A percentile compares a stretch with the other conserved stretches of the same genome.
These are phyloP conservation scores for Paecilomyces sp. DNA, from an alignment of 2,329 filamentous ascomycete genomes.

Conservation along the genomic window DNA sequence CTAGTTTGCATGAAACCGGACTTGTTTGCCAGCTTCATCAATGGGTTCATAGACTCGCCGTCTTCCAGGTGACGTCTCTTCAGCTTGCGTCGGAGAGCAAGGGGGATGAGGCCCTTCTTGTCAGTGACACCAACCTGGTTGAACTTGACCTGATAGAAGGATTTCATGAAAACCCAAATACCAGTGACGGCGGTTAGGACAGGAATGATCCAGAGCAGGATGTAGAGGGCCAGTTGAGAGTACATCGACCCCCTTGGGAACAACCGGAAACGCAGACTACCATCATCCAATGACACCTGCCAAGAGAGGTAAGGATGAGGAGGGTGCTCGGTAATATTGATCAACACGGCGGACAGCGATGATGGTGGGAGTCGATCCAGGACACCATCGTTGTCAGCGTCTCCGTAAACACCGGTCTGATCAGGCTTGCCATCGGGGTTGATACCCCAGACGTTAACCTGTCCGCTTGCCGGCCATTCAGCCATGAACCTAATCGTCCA, in stretches of 20 bases:
- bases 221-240: slow-evolving; percentile 48
- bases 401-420: slow-evolving; percentile 52
- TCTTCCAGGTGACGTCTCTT: slow-evolving; percentile 18
- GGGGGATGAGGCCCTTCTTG: slow-evolving; percentile 36
- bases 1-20: slow-evolving; percentile 31
- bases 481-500: slow-evolving; percentile 57
- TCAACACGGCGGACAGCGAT: slow-evolving; percentile 46
- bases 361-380: slow-evolving; percentile 57
- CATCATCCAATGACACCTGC: slow-evolving; percentile 50
- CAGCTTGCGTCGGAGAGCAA: slow-evolving; percentile 27
- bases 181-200: slow-evolving; percentile 43
- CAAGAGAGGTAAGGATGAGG: slow-evolving; percentile 50
- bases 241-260: slow-evolving; percentile 48
- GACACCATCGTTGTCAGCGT: slow-evolving; percentile 54
- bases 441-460: slow-evolving; percentile 62
- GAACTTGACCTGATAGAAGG: slow-evolving; percentile 58
- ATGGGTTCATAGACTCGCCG: slow-evolving; percentile 22
- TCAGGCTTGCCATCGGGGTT: slow-evolving; percentile 57
- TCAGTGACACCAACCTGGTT: slow-evolving; percentile 51
- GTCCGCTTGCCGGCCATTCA: slow-evolving; percentile 56
- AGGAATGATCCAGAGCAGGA: slow-evolving; percentile 49
- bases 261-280: slow-evolving; percentile 44
- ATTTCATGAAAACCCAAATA: slow-evolving; percentile 52
- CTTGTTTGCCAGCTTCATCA: slow-evolving; percentile 28
- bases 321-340: slow-evolving; percentile 54